phyloP scores from a whole-genome alignment of 23 red algal genomes.

The Pyropia haitanensis region DNA sequence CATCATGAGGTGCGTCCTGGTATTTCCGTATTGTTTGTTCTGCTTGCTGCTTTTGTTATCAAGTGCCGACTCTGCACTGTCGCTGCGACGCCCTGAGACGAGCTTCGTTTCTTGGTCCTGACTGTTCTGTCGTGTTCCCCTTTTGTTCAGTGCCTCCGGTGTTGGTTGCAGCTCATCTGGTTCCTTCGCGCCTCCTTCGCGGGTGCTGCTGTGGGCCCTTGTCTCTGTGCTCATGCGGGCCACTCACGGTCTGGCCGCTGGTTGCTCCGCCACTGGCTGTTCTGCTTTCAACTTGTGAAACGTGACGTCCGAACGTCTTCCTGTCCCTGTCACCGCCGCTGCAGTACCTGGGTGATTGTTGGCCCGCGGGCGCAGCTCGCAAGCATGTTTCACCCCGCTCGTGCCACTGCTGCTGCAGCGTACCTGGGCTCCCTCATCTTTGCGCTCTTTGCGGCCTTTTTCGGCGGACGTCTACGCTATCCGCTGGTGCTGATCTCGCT shows the following conservation, averaged over 20 bases:
- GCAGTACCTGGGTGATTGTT: conserved; percentile 64
- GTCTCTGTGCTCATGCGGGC: not conserved
- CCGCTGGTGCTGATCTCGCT: conserved; percentile 59
- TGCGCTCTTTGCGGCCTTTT: conserved; percentile 63
- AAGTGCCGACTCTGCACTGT: no score
- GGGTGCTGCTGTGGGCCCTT: not conserved
- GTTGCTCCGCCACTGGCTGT: not conserved
- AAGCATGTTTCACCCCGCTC: conserved; percentile 80
- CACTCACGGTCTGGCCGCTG: not conserved
- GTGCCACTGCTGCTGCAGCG: conserved; percentile 40
- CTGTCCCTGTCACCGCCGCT: no score
- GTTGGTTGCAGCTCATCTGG: no score
- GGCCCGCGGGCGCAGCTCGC: conserved; percentile 64
- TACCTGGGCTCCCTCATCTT: conserved; percentile 59
- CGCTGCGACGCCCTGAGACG: not conserved
- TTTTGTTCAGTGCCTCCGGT: no score
- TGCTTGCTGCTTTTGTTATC: not conserved
- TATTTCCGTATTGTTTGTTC: not conserved
- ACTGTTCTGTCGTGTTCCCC: no score
- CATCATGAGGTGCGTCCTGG: conserved; percentile 18
- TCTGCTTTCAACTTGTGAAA: no score
- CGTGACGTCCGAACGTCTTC: no score
- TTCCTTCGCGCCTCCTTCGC: no score
- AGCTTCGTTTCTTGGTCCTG: no score
- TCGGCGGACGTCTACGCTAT: conserved; percentile 64